Evolutionary conservation across 2,329 filamentous ascomycete species (phyloP).

Genomic region (Hypocrella siamensis): DNA sequence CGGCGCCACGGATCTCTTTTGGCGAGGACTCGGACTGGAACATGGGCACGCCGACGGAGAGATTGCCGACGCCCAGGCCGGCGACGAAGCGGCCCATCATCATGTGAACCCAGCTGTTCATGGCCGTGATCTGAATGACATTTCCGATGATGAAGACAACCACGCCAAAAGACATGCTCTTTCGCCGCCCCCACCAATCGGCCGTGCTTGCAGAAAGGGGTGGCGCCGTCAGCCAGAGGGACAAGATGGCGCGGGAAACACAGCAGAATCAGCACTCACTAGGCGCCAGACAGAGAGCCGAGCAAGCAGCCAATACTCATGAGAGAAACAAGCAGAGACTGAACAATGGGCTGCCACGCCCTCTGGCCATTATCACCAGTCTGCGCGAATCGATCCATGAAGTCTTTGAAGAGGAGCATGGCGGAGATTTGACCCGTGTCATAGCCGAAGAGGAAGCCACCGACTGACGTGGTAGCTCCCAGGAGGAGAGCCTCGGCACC

Average conservation of each 20-base stretch:
- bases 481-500: slow-evolving; percentile 25
- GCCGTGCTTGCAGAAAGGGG: slow-evolving; percentile 21
- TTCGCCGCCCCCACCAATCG: slow-evolving; percentile 41
- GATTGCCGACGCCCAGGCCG: slow-evolving; percentile 50
- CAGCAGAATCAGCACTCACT: slow-evolving; percentile 11
- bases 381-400: slow-evolving; percentile 39
- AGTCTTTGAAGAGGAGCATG: slow-evolving; percentile 35
- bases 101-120: slow-evolving; percentile 45
- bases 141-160: slow-evolving; percentile 48
- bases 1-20: slow-evolving; percentile 44
- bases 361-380: slow-evolving; percentile 20
- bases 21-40: slow-evolving; percentile 51
- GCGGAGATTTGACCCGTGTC: slow-evolving; percentile 45
- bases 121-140: slow-evolving; percentile 47
- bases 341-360: slow-evolving; percentile 23
- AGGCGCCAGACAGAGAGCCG: slow-evolving; percentile 36
- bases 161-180: slow-evolving; percentile 35
- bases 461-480: slow-evolving; percentile 37
- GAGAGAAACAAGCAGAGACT: slow-evolving; percentile 39
- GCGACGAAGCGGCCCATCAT: slow-evolving; percentile 50
- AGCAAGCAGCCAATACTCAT: slow-evolving; percentile 39
- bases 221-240: not conserved
- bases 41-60: slow-evolving; percentile 51
- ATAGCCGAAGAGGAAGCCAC: slow-evolving; percentile 48
- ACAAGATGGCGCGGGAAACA: not conserved